Evolutionary conservation across 208 protist species (phyloP).

Genomic region (Kentomonas sorsogonicus): DNA sequence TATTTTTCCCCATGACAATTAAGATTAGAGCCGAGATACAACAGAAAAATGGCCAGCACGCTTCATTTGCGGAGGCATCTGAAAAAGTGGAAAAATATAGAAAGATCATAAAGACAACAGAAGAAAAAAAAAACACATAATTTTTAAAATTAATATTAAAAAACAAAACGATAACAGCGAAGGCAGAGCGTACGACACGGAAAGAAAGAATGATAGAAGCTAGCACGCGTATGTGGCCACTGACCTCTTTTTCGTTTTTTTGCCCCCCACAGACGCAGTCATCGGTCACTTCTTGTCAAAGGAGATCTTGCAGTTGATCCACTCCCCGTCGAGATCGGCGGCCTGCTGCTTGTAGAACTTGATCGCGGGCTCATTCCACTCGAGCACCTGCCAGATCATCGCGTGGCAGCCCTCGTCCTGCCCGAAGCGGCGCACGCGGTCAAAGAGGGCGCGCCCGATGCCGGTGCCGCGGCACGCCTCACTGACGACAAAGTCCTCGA

Average conservation of each 20-base stretch:
- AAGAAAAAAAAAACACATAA: conserved; percentile 12
- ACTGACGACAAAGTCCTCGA: conserved; percentile 48
- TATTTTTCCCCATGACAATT: too few relatives aligned
- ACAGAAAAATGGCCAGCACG: too few relatives aligned
- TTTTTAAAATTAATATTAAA: conserved; percentile 3
- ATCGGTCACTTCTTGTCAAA: too few relatives aligned
- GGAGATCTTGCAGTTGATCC: conserved; percentile 46
- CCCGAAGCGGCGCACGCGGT: conserved; percentile 29
- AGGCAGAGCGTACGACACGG: too few relatives aligned
- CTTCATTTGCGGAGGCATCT: too few relatives aligned
- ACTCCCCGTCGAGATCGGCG: conserved; percentile 30
- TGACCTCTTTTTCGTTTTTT: too few relatives aligned
- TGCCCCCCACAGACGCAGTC: too few relatives aligned
- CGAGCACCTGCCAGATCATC: conserved; percentile 55
- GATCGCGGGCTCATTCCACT: conserved; percentile 43
- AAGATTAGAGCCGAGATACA: too few relatives aligned
- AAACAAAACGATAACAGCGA: conserved; percentile 3
- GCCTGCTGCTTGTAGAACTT: conserved; percentile 46
- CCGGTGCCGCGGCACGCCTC: conserved; percentile 26
- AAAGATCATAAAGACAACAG: conserved; percentile 9
- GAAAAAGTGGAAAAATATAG: conserved; percentile 10
- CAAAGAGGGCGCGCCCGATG: conserved; percentile 31
- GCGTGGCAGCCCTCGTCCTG: conserved; percentile 36
- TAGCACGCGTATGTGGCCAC: too few relatives aligned
- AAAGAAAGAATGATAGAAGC: too few relatives aligned